Conservation (phyloP, 108 stramenopile genomes). For the Conticribra weissflogii region DNA sequence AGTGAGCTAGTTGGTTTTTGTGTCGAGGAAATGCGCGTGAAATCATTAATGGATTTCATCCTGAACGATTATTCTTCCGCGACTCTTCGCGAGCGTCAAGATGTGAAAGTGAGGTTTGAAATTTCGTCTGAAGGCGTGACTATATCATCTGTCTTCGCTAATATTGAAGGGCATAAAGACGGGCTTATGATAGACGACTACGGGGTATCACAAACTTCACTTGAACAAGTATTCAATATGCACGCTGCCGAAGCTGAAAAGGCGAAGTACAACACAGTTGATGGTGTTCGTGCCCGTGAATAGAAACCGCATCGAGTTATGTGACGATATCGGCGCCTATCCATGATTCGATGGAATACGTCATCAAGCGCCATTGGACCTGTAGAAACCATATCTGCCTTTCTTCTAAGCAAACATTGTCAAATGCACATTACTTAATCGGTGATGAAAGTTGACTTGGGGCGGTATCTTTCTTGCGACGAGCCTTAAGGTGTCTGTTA, state of each 20-base stretch:
- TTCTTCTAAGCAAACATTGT: too few species aligned
- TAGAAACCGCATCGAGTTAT: too few species aligned
- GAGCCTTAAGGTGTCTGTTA: too few species aligned
- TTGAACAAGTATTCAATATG: constrained; percentile 87
- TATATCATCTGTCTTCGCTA: constrained; percentile 70
- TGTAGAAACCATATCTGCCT: too few species aligned
- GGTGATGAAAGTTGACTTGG: too few species aligned
- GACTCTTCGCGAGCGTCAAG: constrained; percentile 80
- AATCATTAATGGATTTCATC: constrained; percentile 56
- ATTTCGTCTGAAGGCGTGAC: constrained; percentile 65
- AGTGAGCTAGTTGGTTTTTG: constrained; percentile 68
- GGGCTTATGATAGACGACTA: constrained; percentile 68
- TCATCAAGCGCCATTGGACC: too few species aligned
- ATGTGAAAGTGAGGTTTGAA: constrained; percentile 75
- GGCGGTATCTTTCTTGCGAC: too few species aligned
- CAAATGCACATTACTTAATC: too few species aligned
- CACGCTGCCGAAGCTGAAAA: constrained; percentile 78
- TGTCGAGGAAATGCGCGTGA: constrained; percentile 68
- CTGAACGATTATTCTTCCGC: constrained; percentile 49
- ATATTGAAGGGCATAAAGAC: constrained; percentile 73
- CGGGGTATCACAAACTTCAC: constrained; percentile 73
- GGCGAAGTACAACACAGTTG: constrained; percentile 40
- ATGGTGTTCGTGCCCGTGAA: background rate
- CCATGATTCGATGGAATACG: too few species aligned
- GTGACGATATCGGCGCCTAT: too few species aligned